Conservation (phyloP, 1,284 basidiomycete species). For the Cutaneotrichosporon sp. region DNA sequence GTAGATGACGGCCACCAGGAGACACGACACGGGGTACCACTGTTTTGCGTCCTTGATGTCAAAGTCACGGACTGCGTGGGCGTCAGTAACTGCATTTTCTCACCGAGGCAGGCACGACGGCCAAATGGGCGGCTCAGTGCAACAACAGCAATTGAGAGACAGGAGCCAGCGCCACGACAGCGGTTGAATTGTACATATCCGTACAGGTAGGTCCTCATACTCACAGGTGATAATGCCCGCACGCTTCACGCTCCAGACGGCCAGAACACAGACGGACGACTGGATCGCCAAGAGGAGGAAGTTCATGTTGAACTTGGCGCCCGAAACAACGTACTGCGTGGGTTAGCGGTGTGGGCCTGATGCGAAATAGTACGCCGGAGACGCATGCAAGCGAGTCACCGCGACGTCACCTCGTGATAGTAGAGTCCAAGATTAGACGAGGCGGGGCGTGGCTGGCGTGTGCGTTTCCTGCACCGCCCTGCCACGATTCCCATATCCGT, state of each 20-base stretch:
- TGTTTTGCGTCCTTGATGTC: conserved; percentile 77
- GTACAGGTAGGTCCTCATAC: too few relatives aligned
- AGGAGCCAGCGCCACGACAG: too few relatives aligned
- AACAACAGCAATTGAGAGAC: too few relatives aligned
- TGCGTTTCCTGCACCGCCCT: too few relatives aligned
- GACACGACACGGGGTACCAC: conserved; percentile 92
- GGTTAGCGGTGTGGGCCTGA: conserved; percentile 1
- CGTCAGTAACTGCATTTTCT: background rate
- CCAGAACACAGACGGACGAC: conserved; percentile 74
- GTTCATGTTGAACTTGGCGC: conserved; percentile 91
- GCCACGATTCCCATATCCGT: too few relatives aligned
- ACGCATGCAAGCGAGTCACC: background rate
- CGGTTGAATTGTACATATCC: background rate
- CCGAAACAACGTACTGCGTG: conserved; percentile 85
- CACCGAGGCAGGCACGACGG: too few relatives aligned
- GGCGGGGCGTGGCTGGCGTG: too few relatives aligned
- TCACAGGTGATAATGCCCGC: conserved; percentile 71
- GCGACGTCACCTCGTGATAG: background rate
- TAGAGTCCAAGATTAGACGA: too few relatives aligned
- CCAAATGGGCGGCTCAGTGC: too few relatives aligned
- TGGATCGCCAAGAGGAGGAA: conserved; percentile 91
- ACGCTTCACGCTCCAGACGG: conserved; percentile 69
- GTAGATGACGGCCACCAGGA: conserved; percentile 93
- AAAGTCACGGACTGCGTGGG: conserved; percentile 62
- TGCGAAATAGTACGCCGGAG: background rate